Evolutionary conservation across 805 yeast species (phyloP).

Genomic region (Spathaspora gorwiae): DNA sequence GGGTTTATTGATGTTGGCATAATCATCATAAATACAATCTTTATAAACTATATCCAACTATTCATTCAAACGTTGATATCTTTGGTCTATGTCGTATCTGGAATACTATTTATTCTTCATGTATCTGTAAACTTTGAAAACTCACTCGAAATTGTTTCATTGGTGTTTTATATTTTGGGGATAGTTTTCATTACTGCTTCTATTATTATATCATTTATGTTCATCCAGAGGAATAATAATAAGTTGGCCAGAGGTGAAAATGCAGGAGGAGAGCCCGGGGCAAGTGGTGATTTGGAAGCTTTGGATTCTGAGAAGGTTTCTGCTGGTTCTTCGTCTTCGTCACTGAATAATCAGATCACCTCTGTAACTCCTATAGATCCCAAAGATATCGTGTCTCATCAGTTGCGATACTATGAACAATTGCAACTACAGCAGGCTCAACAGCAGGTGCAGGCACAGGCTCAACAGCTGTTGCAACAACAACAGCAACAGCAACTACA

Average conservation of each 20-base stretch:
- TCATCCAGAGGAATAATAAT: constrained; percentile 1
- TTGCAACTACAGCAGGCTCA: no score
- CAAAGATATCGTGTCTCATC: no score
- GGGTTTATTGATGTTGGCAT: constrained; percentile 3
- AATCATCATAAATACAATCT: constrained; percentile 2
- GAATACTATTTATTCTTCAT: constrained; percentile 5
- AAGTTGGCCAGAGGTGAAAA: not conserved
- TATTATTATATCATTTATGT: not conserved
- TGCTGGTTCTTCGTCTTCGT: no score
- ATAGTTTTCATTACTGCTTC: constrained; percentile 8
- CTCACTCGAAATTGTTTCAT: not conserved
- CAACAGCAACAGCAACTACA: not conserved
- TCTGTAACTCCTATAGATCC: no score
- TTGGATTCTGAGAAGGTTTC: no score
- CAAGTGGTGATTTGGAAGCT: no score
- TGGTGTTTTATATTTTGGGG: constrained; percentile 7
- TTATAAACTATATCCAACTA: constrained; percentile 4
- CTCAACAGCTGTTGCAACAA: no score
- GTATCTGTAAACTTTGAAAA: not conserved
- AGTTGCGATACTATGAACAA: no score
- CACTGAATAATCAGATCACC: no score
- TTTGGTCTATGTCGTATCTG: constrained; percentile 9
- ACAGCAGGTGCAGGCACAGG: no score
- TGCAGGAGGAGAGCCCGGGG: not conserved
- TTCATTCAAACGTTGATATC: constrained; percentile 5